Conservation (phyloP, 108 stramenopile genomes). For the Nitzschia putrida region DNA sequence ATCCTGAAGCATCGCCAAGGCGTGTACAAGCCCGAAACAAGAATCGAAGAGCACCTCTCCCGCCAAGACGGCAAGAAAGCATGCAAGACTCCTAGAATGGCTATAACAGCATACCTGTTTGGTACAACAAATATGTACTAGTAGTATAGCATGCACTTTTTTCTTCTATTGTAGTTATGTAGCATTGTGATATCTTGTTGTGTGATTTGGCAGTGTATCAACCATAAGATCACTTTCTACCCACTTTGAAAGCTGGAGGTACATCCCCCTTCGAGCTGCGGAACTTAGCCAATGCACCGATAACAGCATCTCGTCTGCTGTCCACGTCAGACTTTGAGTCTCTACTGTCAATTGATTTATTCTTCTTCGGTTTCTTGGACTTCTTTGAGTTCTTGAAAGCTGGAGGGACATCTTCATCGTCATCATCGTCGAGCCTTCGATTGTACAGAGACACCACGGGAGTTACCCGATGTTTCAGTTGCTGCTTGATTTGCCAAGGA, state of each 20-base stretch:
- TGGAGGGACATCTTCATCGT: slow-evolving; percentile 6
- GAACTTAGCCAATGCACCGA: background rate
- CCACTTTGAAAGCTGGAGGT: background rate
- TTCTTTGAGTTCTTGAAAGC: background rate
- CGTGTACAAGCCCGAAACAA: background rate
- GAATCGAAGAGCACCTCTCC: background rate
- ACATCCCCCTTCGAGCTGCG: background rate
- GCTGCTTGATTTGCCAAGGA: slow-evolving; percentile 16
- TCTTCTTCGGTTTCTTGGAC: background rate
- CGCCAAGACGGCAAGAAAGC: background rate
- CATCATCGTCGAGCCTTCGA: slow-evolving; percentile 15
- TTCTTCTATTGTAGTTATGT: too few relatives aligned
- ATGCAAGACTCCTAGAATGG: too few relatives aligned
- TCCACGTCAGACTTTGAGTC: background rate
- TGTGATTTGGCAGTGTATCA: too few relatives aligned
- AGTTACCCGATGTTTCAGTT: slow-evolving; percentile 12
- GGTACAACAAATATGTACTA: too few relatives aligned
- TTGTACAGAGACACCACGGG: background rate
- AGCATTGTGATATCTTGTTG: too few relatives aligned
- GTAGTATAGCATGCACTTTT: too few relatives aligned
- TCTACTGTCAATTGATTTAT: background rate
- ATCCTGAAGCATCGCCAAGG: background rate
- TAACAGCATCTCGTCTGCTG: background rate
- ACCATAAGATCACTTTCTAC: too few relatives aligned
- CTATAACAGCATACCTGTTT: too few relatives aligned